These are phyloP conservation scores for Apiospora kogelbergensis DNA, from an alignment of 2,329 filamentous ascomycete species.

Conservation along the genomic window DNA sequence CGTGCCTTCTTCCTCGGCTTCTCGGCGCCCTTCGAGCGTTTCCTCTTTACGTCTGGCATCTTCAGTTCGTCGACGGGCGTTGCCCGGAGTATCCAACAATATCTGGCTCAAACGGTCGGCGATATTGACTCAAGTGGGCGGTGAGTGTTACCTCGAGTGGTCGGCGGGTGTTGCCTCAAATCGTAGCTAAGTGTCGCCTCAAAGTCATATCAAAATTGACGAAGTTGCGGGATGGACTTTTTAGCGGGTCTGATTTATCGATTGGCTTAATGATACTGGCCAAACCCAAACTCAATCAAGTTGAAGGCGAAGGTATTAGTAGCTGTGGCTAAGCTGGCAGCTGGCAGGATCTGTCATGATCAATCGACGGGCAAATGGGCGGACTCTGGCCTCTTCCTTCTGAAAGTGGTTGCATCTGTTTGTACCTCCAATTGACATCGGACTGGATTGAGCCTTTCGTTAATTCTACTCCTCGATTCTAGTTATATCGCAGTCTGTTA, in stretches of 20 bases:
- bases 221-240: not conserved
- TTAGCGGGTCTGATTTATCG: too few relatives aligned
- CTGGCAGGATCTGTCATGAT: not conserved
- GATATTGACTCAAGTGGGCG: too few relatives aligned
- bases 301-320: too few relatives aligned
- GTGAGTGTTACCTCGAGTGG: too few relatives aligned
- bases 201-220: not conserved
- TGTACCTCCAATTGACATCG: not conserved
- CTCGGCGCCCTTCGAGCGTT: slow-evolving; percentile 44
- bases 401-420: not conserved
- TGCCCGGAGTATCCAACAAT: too few relatives aligned
- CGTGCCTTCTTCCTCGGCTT: slow-evolving; percentile 52
- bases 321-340: not conserved
- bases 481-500: not conserved
- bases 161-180: not conserved
- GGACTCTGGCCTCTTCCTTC: not conserved
- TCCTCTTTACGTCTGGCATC: slow-evolving; percentile 48
- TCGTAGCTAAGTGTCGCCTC: not conserved
- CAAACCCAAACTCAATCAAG: not conserved
- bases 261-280: too few relatives aligned
- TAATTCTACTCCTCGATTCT: not conserved
- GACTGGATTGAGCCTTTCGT: not conserved
- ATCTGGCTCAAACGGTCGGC: too few relatives aligned
- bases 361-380: not conserved
- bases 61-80: not conserved